Base-by-base conservation (phyloP, 2,329 filamentous ascomycete species). In the Tolypocladium tropicale region DNA sequence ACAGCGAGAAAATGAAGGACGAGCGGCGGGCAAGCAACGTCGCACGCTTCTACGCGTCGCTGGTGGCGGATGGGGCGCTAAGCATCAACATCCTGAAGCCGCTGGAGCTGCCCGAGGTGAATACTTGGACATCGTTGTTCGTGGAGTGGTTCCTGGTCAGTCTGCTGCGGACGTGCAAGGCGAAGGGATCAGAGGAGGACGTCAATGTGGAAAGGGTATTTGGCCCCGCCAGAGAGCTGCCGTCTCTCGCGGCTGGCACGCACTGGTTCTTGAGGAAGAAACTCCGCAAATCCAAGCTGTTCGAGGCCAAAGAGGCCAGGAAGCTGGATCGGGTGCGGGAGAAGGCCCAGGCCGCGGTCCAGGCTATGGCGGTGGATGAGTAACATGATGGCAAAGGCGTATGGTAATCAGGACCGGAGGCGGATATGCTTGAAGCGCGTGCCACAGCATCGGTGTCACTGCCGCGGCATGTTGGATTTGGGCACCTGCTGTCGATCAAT, bases 201-300 rank as follows among this genome's bases (percentile, higher is more conserved):
- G 76, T 77, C 55, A 74, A 76, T 1, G 72, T 95, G 32, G 75
- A 81, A 59, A 84, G 84, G 52, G 73, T 90, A 1, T 89, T 96
- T 67, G 73, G 79, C 21, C 80, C 81, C 12, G 80, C 83, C 1
- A 80, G 81, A 57, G 82, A 84, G 36, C 78, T 82, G 2, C 83
- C 85, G 0, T 81, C 86, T 56, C 79, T 96, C 59, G 83, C 86
- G 6, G 82, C 82, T 56, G 89, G 89, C 0, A 66, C 96, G 61
- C 84, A 88, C 59, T 95, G 86, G 70, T 94, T 96, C 66, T 66
- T 97, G 54, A 82, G 83, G 65, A 91, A 88, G 68, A 81, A 87
- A 49, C 79, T 96, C 18, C 76, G 81, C 5, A 88, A 85, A 67
- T 87, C 85, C 3, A 67, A 81, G 63, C 70, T 83, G 60, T 68